Conservation (phyloP, 1,139 yeast species). For the Yamadazyma membranifaciens region DNA sequence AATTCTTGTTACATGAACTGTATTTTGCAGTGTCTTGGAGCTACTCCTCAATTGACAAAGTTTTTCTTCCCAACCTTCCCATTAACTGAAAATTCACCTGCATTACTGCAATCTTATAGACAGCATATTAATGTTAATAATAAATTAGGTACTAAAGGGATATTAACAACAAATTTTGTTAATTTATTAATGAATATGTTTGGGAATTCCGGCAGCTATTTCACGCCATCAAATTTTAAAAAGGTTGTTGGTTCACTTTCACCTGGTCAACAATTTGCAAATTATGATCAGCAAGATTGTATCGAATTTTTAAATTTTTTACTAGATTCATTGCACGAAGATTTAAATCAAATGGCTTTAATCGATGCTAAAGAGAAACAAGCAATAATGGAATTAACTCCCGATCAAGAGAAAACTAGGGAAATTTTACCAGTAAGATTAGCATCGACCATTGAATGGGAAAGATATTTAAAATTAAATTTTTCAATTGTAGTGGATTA, state of each 20-base stretch:
- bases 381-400: constrained; percentile 51
- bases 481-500: constrained; percentile 82
- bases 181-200: constrained; percentile 61
- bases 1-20: constrained; percentile 96
- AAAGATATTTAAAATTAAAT: constrained; percentile 78
- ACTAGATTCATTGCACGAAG: constrained; percentile 86
- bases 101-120: constrained; percentile 46
- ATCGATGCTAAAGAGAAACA: constrained; percentile 36
- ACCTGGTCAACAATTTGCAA: constrained; percentile 60
- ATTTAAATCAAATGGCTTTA: constrained; percentile 61
- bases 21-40: constrained; percentile 75
- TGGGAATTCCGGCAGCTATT: constrained; percentile 44
- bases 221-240: constrained; percentile 60
- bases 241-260: constrained; percentile 65
- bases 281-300: constrained; percentile 90
- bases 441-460: constrained; percentile 96
- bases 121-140: constrained; percentile 75
- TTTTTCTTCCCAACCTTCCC: constrained; percentile 37
- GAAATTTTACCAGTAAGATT: constrained; percentile 76
- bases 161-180: constrained; percentile 72
- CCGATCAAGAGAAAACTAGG: constrained; percentile 71
- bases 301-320: constrained; percentile 85
- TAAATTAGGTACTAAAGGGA: constrained; percentile 80
- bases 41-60: constrained; percentile 40
- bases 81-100: constrained; percentile 17